These are phyloP conservation scores for Colletotrichum zoysiae DNA, from an alignment of 2,329 filamentous ascomycete species.

Conservation along the genomic window DNA sequence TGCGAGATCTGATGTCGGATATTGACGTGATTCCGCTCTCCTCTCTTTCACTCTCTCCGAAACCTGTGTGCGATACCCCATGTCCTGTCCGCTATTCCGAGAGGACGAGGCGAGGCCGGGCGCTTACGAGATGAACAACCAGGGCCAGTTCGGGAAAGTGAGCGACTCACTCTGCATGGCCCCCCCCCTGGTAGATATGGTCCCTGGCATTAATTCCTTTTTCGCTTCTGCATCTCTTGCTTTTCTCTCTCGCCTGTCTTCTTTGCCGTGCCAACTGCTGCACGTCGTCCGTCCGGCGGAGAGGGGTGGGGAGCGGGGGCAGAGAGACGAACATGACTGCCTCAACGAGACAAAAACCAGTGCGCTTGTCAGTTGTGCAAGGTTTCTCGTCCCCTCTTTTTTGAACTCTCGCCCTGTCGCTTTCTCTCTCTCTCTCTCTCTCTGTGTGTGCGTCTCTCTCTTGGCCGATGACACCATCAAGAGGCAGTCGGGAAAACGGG, in stretches of 20 bases:
- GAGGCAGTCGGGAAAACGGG: background rate
- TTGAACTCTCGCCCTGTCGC: too few species aligned
- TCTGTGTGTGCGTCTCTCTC: too few species aligned
- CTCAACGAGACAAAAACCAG: background rate
- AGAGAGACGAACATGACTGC: conserved; percentile 6
- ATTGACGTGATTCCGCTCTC: background rate
- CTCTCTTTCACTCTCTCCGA: too few species aligned
- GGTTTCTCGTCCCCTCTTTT: background rate
- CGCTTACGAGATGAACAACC: background rate
- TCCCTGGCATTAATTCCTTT: conserved; percentile 2
- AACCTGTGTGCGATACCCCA: background rate
- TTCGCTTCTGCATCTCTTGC: conserved; percentile 9
- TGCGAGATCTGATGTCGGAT: background rate
- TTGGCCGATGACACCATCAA: background rate
- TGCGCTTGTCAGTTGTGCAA: background rate
- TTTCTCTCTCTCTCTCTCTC: too few species aligned
- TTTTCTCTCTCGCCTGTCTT: background rate
- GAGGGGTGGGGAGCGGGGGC: background rate
- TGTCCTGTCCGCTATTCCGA: background rate
- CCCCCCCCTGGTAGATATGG: background rate
- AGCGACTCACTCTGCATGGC: background rate
- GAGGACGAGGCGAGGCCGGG: background rate
- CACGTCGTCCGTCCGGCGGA: background rate
- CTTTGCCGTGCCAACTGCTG: conserved; percentile 1
- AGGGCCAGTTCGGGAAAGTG: background rate